phyloP scores from a whole-genome alignment of 257 asterid genomes.

The Rauvolfia tetraphylla region DNA sequence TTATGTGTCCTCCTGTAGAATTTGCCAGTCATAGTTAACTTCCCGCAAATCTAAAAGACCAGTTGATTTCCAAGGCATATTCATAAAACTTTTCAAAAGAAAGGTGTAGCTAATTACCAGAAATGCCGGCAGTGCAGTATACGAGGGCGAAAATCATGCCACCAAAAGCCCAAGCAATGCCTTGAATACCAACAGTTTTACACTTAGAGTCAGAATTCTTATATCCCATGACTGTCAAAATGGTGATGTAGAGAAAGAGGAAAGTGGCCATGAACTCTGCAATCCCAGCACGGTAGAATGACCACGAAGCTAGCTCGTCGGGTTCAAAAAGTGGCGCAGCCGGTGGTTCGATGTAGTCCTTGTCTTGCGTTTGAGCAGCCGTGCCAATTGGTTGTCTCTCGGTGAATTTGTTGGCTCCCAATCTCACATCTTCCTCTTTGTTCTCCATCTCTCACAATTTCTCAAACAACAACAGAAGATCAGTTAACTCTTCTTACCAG shows the following conservation, averaged over 20 bases:
- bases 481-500: not conserved
- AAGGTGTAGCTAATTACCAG: constrained; percentile 16
- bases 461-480: not conserved
- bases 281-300: constrained; percentile 38
- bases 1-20: constrained; percentile 35
- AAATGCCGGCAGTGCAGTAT: constrained; percentile 37
- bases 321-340: constrained; percentile 30
- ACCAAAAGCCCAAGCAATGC: constrained; percentile 42
- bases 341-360: constrained; percentile 36
- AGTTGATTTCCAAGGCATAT: not conserved
- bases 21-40: not conserved
- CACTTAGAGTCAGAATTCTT: constrained; percentile 19
- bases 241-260: constrained; percentile 31
- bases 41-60: not conserved
- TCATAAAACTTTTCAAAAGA: not conserved
- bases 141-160: constrained; percentile 44
- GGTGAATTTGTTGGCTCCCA: constrained; percentile 29
- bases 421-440: constrained; percentile 28
- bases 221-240: constrained; percentile 36
- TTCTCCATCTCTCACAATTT: constrained; percentile 17
- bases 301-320: constrained; percentile 30
- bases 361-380: constrained; percentile 20
- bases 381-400: constrained; percentile 35
- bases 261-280: constrained; percentile 39
- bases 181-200: constrained; percentile 34